A percentile compares a stretch with the other conserved stretches of the same genome.
phyloP scores from a whole-genome alignment of 1,139 yeast species.

The Yamadazyma sp. region DNA sequence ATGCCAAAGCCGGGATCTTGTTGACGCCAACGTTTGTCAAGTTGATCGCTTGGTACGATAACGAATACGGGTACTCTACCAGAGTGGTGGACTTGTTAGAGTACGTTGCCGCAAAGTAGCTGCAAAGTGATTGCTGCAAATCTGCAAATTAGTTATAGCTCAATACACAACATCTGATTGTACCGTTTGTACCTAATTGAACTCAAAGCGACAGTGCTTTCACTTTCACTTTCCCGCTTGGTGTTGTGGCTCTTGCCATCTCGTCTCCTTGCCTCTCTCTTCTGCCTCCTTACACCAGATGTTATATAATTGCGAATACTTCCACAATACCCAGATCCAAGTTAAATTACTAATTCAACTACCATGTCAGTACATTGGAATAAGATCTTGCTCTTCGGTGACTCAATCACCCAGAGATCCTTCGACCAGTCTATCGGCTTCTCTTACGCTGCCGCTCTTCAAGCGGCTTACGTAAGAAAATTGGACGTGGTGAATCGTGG shows the following conservation, averaged over 20 bases:
- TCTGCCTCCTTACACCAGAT: no score
- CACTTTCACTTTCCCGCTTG: no score
- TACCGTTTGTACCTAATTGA: no score
- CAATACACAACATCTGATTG: no score
- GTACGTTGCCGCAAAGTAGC: conserved; percentile 45
- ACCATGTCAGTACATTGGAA: conserved; percentile 15
- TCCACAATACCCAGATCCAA: no score
- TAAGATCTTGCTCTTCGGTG: conserved; percentile 64
- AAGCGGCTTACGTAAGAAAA: conserved; percentile 46
- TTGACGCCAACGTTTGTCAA: conserved; percentile 72
- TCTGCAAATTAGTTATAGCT: no score
- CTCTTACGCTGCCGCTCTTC: conserved; percentile 53
- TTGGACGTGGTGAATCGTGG: conserved; percentile 63
- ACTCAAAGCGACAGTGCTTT: no score
- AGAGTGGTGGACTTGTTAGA: conserved; percentile 76
- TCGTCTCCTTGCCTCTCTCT: no score
- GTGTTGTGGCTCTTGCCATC: no score
- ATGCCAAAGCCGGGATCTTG: conserved; percentile 74
- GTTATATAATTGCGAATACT: no score
- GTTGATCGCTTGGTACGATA: conserved; percentile 80
- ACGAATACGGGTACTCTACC: conserved; percentile 80
- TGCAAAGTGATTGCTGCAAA: neutral
- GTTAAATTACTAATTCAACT: no score
- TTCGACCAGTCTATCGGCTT: conserved; percentile 39
- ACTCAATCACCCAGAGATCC: conserved; percentile 63